Conservation (phyloP, 2,329 filamentous ascomycete species). For the Pseudocercospora fuligena region DNA sequence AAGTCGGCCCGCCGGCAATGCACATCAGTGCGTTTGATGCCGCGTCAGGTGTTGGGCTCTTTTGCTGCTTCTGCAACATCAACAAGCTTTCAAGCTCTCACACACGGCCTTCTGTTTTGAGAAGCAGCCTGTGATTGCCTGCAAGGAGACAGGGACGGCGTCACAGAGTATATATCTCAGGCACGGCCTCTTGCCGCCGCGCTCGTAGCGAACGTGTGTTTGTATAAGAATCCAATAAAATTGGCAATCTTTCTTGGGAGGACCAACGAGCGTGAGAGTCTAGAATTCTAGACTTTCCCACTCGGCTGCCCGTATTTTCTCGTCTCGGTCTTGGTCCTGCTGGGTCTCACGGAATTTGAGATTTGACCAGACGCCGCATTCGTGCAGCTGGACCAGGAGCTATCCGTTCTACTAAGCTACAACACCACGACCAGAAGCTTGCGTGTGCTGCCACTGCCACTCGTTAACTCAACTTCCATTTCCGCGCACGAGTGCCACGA, state of each 20-base stretch:
- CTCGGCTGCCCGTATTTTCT: not conserved
- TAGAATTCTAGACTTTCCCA: conserved; percentile 1
- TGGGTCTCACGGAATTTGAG: no score
- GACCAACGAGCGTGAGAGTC: no score
- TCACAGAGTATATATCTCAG: not conserved
- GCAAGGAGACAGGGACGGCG: not conserved
- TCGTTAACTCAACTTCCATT: not conserved
- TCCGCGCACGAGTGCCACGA: not conserved
- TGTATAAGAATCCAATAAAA: no score
- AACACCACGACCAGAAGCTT: not conserved
- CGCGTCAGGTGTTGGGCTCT: conserved; percentile 1
- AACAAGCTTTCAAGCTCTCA: not conserved
- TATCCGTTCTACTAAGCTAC: not conserved
- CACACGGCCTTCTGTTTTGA: not conserved
- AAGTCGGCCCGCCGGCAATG: not conserved
- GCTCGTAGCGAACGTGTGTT: no score
- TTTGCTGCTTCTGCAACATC: not conserved
- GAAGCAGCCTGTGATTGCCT: not conserved
- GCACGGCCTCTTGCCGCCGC: not conserved
- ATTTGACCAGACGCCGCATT: conserved; percentile 7
- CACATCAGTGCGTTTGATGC: not conserved
- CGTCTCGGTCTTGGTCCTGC: no score
- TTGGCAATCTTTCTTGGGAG: no score
- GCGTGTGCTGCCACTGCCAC: conserved; percentile 11
- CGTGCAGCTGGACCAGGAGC: not conserved